Evolutionary conservation across 2,329 filamentous ascomycete genomes (phyloP).

Genomic region (Pseudogymnoascus sp.): DNA sequence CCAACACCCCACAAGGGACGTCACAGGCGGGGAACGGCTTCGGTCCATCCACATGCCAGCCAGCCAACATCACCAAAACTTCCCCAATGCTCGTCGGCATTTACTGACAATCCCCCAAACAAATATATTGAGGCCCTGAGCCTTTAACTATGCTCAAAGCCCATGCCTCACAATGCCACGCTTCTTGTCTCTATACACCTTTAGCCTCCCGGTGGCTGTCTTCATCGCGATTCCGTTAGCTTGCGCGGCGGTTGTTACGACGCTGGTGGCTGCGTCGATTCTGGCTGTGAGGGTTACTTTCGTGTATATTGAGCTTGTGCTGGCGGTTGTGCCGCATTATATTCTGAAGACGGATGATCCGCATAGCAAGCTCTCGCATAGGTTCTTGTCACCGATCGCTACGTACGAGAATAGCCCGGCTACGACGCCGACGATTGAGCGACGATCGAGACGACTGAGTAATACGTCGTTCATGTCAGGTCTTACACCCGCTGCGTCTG

Average conservation of each 20-base stretch:
- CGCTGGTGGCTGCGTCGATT: slow-evolving; percentile 52
- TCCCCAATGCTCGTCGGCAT: slow-evolving; percentile 1
- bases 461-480: slow-evolving; percentile 16
- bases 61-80: background rate
- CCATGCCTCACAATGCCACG: slow-evolving; percentile 39
- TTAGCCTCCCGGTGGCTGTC: slow-evolving; percentile 56
- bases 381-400: background rate
- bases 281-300: slow-evolving; percentile 53
- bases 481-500: slow-evolving; percentile 22
- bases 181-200: slow-evolving; percentile 46
- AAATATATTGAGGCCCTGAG: background rate
- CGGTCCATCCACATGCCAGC: background rate
- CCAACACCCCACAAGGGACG: background rate
- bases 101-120: background rate
- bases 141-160: background rate
- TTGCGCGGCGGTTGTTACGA: slow-evolving; percentile 56
- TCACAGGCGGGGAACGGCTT: background rate
- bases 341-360: slow-evolving; percentile 29
- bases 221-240: slow-evolving; percentile 56
- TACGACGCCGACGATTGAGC: background rate
- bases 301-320: slow-evolving; percentile 56
- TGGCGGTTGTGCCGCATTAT: slow-evolving; percentile 50
- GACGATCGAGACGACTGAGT: background rate
- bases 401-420: background rate
- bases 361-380: slow-evolving; percentile 16